Evolutionary conservation across 768 basidiomycete species (phyloP), one percentile per base, ranked within the genome.

Genomic region (Suillus tomentosus): DNA sequence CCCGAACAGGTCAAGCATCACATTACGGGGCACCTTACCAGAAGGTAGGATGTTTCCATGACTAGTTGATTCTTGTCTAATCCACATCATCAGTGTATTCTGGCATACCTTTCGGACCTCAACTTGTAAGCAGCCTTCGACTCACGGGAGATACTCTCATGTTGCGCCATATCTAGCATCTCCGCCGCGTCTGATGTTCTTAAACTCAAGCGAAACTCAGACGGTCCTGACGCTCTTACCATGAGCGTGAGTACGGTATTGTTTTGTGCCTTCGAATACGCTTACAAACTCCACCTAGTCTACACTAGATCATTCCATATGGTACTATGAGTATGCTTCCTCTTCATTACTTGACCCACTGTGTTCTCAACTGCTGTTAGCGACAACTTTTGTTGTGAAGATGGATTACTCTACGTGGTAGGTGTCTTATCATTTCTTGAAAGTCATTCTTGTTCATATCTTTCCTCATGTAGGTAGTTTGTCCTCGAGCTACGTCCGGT

Each of bases 331-430:
- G 91, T 90, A 72, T 71, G 85, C 69, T 17, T 39, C 13, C 61
- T 22, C 40, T 47, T 17, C 11, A 59, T 5, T 59, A 36, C 22
- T 59, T 60, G 55, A 3, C 50, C 3, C 3, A 19, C 11, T 43
- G 36, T 47, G 43, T 55, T 61, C 64, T 64, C 47, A 66, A 61
- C 47, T 22, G 19, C 17, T 65, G 55, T 39, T 67, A 93, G 91
- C 67, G 82, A 94, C 69, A 76, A 82, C 55, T 91, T 95, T 69
- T 81, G 91, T 71, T 91, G 89, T 70, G 88, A 87, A 34, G 89
- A 94, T 64, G 94, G 92, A 86, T 67, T 94, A 39, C 82, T 95
- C 61, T 90, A 92, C 68, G 87, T 88, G 60, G 92, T 91, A 68
- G 65, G 87, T 75, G 31, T 10, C 48, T 56, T 45, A 60, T 48